These are phyloP conservation scores for Lentinula sp. DNA, from an alignment of 768 basidiomycete genomes.

Conservation along the genomic window DNA sequence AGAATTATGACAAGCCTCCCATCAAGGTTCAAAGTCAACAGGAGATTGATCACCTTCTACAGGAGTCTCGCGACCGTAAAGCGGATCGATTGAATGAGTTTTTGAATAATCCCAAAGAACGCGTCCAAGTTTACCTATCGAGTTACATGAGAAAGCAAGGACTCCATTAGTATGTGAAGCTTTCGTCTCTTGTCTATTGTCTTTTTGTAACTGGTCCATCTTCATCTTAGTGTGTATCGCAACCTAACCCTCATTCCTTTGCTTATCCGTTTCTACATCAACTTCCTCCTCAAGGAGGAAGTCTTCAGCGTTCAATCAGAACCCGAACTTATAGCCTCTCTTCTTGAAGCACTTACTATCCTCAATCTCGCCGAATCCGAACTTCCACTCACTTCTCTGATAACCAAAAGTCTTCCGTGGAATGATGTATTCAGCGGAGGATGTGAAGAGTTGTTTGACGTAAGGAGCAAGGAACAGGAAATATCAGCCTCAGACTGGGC, in stretches of 20 bases:
- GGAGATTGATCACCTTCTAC: slow-evolving; percentile 30
- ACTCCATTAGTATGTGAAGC: slow-evolving; percentile 34
- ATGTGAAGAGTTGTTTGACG: slow-evolving; percentile 45
- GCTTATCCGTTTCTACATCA: slow-evolving; percentile 53
- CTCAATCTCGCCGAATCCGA: slow-evolving; percentile 37
- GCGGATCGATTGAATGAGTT: slow-evolving; percentile 46
- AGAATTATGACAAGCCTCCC: slow-evolving; percentile 26
- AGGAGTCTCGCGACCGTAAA: slow-evolving; percentile 27
- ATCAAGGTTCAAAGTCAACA: slow-evolving; percentile 27
- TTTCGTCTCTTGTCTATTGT: slow-evolving; percentile 1
- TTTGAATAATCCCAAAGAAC: slow-evolving; percentile 53
- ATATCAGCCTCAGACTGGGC: neutral
- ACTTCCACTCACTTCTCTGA: slow-evolving; percentile 40
- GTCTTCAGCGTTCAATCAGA: slow-evolving; percentile 25
- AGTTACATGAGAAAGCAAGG: slow-evolving; percentile 65
- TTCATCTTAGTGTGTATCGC: slow-evolving; percentile 32
- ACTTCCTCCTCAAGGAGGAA: slow-evolving; percentile 51
- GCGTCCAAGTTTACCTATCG: slow-evolving; percentile 62
- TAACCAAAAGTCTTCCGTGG: slow-evolving; percentile 44
- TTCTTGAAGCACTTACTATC: slow-evolving; percentile 42
- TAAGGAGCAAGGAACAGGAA: slow-evolving; percentile 34
- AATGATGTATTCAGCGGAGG: slow-evolving; percentile 35
- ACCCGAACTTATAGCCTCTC: slow-evolving; percentile 40
- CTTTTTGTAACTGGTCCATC: neutral
- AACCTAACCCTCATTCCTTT: slow-evolving; percentile 47